phyloP scores from a whole-genome alignment of 2,329 filamentous ascomycete species.

The Penicillium sp. region DNA sequence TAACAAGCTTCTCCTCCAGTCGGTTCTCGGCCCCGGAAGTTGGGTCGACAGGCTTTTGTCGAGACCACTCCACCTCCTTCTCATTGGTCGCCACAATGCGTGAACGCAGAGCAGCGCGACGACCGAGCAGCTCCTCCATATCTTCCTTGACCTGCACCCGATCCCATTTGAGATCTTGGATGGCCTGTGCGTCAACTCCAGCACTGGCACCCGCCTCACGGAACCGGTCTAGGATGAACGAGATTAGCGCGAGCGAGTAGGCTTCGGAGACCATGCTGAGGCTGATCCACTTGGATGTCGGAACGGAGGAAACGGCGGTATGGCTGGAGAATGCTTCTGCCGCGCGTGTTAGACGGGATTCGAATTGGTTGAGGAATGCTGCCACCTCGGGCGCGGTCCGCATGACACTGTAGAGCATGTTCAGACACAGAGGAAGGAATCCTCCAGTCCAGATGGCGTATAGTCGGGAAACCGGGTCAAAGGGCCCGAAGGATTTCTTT shows the following conservation, averaged over 20 bases:
- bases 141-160: constrained; percentile 70
- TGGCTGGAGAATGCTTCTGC: constrained; percentile 65
- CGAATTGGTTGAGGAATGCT: constrained; percentile 86
- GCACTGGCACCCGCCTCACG: constrained; percentile 62
- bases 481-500: constrained; percentile 68
- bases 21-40: constrained; percentile 56
- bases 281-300: constrained; percentile 63
- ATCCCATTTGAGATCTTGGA: constrained; percentile 75
- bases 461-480: constrained; percentile 71
- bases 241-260: constrained; percentile 74
- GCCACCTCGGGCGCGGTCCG: constrained; percentile 78
- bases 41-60: constrained; percentile 41
- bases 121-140: constrained; percentile 75
- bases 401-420: constrained; percentile 79
- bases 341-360: constrained; percentile 70
- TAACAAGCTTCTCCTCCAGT: constrained; percentile 73
- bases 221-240: constrained; percentile 67
- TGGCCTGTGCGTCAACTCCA: constrained; percentile 58
- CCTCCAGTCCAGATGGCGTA: constrained; percentile 90
- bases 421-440: constrained; percentile 82
- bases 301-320: constrained; percentile 44
- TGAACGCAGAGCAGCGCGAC: constrained; percentile 66
- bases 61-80: constrained; percentile 64
- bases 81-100: constrained; percentile 70
- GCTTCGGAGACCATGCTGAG: constrained; percentile 72